phyloP scores from a whole-genome alignment of 1,139 yeast species.

The Blastobotrys apis region DNA sequence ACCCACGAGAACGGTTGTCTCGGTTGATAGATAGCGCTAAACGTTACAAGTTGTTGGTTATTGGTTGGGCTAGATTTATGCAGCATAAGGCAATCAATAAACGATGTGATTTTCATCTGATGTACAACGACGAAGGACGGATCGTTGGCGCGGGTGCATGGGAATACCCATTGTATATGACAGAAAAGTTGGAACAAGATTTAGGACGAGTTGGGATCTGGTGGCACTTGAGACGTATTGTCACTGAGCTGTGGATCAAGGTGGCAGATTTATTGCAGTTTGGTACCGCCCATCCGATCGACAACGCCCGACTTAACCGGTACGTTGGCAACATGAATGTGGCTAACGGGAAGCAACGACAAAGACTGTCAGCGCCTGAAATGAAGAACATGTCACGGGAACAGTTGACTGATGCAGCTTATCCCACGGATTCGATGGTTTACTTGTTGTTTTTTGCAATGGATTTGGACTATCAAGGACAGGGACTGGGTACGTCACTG shows the following conservation, averaged over 20 bases:
- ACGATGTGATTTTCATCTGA: slow-evolving; percentile 6
- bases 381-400: not conserved
- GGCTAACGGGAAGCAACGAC: not conserved
- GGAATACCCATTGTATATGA: slow-evolving; percentile 16
- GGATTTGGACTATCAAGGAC: slow-evolving; percentile 34
- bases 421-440: slow-evolving; percentile 11
- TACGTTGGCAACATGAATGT: too few species aligned
- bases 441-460: slow-evolving; percentile 21
- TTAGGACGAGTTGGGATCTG: slow-evolving; percentile 10
- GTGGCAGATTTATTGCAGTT: not conserved
- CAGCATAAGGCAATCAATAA: not conserved
- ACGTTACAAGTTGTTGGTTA: slow-evolving; percentile 4
- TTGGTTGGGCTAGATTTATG: slow-evolving; percentile 5
- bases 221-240: slow-evolving; percentile 2
- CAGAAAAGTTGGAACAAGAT: slow-evolving; percentile 7
- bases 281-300: not conserved
- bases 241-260: not conserved
- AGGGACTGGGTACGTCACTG: slow-evolving; percentile 39
- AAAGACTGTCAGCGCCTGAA: too few species aligned
- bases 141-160: slow-evolving; percentile 13
- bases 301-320: not conserved
- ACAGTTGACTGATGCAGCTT: slow-evolving; percentile 3
- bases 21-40: slow-evolving; percentile 8
- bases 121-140: not conserved
- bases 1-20: slow-evolving; percentile 9